phyloP scores from a whole-genome alignment of 805 yeast species.

The Starmerella floricola region DNA sequence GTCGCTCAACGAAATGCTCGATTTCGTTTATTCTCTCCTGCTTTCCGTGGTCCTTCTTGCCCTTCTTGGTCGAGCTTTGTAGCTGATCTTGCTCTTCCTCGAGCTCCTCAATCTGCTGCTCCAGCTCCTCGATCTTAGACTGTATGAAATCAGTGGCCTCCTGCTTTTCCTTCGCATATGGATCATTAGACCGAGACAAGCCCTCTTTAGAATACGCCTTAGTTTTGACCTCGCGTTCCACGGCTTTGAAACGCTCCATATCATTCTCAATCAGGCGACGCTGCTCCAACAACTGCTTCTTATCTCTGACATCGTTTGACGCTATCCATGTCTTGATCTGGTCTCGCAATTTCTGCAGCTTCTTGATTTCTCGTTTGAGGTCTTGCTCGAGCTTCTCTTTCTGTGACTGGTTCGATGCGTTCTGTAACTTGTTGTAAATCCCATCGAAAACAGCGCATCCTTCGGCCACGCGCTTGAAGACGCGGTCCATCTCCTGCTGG shows the following conservation, averaged over 20 bases:
- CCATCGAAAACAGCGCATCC: conserved; percentile 79
- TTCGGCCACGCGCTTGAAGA: conserved; percentile 81
- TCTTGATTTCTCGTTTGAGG: conserved; percentile 86
- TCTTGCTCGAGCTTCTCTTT: conserved; percentile 85
- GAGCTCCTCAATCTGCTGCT: conserved; percentile 63
- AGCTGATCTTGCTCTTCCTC: conserved; percentile 58
- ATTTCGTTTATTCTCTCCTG: conserved; percentile 51
- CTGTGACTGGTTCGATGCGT: conserved; percentile 72
- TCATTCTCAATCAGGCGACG: conserved; percentile 49
- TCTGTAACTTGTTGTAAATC: conserved; percentile 71
- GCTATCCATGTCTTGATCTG: conserved; percentile 92
- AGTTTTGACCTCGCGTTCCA: conserved; percentile 84
- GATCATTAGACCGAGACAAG: conserved; percentile 59
- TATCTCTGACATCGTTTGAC: conserved; percentile 83
- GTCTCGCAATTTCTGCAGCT: conserved; percentile 83
- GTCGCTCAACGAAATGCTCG: conserved; percentile 54
- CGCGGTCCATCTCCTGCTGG: conserved; percentile 71
- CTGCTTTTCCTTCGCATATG: conserved; percentile 65
- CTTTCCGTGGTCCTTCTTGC: conserved; percentile 46
- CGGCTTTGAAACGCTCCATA: conserved; percentile 92
- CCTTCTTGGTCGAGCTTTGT: conserved; percentile 41
- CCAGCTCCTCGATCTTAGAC: conserved; percentile 63
- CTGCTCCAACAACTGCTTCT: conserved; percentile 67
- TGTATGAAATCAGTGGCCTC: conserved; percentile 62
- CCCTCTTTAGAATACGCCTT: conserved; percentile 94